Evolutionary conservation across 208 protist genomes (phyloP).

Genomic region (Herpetomonas samuelpessoai): DNA sequence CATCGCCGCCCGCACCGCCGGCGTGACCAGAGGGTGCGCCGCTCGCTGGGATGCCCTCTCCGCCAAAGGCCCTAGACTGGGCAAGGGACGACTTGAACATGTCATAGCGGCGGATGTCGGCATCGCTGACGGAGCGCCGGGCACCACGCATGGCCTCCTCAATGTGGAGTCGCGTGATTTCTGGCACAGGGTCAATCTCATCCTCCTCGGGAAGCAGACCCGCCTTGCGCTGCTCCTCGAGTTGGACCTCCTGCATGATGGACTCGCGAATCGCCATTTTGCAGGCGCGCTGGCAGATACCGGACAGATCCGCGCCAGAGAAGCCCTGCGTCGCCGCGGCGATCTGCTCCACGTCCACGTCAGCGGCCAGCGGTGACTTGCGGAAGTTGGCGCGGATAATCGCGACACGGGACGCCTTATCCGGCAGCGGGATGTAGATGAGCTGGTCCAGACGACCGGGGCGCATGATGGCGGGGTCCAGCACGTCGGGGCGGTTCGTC

Average conservation of each 20-base stretch:
- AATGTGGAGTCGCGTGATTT: constrained; percentile 91
- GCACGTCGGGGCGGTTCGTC: constrained; percentile 99
- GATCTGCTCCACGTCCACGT: constrained; percentile 97
- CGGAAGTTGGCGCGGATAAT: constrained; percentile 98
- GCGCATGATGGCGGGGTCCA: constrained; percentile 99
- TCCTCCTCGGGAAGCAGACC: constrained; percentile 62
- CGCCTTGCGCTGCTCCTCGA: constrained; percentile 62
- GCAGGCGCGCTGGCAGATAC: constrained; percentile 90
- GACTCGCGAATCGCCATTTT: constrained; percentile 93
- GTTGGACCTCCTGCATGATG: constrained; percentile 86
- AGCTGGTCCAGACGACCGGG: constrained; percentile 95
- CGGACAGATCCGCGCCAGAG: constrained; percentile 98
- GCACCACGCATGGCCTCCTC: constrained; percentile 90
- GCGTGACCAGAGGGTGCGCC: constrained; percentile 25
- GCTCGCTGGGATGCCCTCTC: constrained; percentile 11
- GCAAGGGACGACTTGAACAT: constrained; percentile 90
- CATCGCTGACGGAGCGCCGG: constrained; percentile 89
- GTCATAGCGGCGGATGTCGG: constrained; percentile 92
- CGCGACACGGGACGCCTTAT: constrained; percentile 93
- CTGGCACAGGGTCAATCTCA: constrained; percentile 84
- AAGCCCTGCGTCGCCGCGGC: constrained; percentile 98
- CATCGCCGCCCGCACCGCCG: constrained; percentile 14
- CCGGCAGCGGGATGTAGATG: constrained; percentile 99
- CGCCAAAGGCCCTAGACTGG: constrained; percentile 68
- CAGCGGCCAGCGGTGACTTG: constrained; percentile 96